phyloP scores from a whole-genome alignment of 2,329 filamentous ascomycete genomes.

The Alternaria rosae region DNA sequence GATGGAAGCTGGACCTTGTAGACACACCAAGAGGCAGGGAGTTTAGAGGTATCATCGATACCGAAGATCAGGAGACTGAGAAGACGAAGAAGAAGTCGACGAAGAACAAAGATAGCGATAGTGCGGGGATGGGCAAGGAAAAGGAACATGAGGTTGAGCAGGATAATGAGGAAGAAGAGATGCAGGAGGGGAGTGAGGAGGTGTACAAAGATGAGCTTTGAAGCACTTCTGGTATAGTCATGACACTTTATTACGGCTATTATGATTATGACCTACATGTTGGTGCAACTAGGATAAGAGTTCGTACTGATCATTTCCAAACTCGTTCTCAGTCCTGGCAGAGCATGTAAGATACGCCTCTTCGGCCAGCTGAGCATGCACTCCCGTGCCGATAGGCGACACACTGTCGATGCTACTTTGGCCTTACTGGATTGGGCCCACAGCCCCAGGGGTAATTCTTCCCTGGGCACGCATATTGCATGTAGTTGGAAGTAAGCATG shows the following conservation, averaged over 20 bases:
- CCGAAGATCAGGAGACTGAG: slow-evolving; percentile 61
- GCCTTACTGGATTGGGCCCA: neutral
- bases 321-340: neutral
- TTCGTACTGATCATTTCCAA: neutral
- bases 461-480: neutral
- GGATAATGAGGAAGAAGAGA: slow-evolving; percentile 31
- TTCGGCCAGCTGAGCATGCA: neutral
- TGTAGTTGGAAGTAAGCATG: neutral
- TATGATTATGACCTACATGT: neutral
- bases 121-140: slow-evolving; percentile 55
- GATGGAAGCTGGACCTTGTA: slow-evolving; percentile 83
- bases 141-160: slow-evolving; percentile 35
- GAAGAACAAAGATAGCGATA: slow-evolving; percentile 11
- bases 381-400: neutral
- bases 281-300: neutral
- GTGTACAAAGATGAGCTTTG: slow-evolving; percentile 51
- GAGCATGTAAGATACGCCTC: neutral
- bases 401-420: neutral
- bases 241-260: neutral
- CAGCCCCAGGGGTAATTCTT: neutral
- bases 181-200: slow-evolving; percentile 50
- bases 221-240: neutral
- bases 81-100: slow-evolving; percentile 29
- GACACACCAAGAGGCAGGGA: slow-evolving; percentile 71
- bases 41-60: slow-evolving; percentile 73